Evolutionary conservation across 768 basidiomycete species (phyloP), one percentile per base, ranked within the genome.

Genomic region (Stropharia rugosoannulata): DNA sequence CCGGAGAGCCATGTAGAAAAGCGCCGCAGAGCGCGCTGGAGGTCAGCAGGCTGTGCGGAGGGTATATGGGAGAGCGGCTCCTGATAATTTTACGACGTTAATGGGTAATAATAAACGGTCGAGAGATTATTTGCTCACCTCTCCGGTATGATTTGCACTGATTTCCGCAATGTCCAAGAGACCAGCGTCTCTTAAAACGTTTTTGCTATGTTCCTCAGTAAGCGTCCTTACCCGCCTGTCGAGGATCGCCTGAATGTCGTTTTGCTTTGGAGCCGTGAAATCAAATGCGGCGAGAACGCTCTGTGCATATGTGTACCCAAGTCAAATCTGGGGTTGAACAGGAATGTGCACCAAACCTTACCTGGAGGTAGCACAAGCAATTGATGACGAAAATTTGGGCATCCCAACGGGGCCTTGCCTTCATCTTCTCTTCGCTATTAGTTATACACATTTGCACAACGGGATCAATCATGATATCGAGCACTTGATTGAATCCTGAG

Each of bases 1-100:
- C 85, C 83, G 4, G 92, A 89, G 2, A 98, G 84, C 90, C 95
- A 98, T 1, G 76, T 66, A 0, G 94, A 89, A 73, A 98, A 97
- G 41, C 75, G 75, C 13, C 72, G 77, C 9, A 97, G 79, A 0
- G 90, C 77, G 6, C 69, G 61, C 47, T 87, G 80, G 39, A 98
- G 77, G 10, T 82, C 74, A 10, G 80, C 65, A 0, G 92, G 82
- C 48, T 86, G 80, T 2, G 89, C 84, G 0, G 80, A 72, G 1
- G 90, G 86, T 7, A 90, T 70, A 40, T 81, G 88, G 0, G 95
- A 91, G 10, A 98, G 81, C 0, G 91, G 92, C 56, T 81, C 79
- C 81, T 82, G 54, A 15, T 49, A 27, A 35, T 19, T 15, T 22
- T 10, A 27, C 22, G 29, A 27, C 8, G 11, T 27, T 46, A 4